A percentile compares a stretch with the other conserved stretches of the same genome.
phyloP scores from a whole-genome alignment of 1,284 basidiomycete genomes.

The Rhodotorula sp. region DNA sequence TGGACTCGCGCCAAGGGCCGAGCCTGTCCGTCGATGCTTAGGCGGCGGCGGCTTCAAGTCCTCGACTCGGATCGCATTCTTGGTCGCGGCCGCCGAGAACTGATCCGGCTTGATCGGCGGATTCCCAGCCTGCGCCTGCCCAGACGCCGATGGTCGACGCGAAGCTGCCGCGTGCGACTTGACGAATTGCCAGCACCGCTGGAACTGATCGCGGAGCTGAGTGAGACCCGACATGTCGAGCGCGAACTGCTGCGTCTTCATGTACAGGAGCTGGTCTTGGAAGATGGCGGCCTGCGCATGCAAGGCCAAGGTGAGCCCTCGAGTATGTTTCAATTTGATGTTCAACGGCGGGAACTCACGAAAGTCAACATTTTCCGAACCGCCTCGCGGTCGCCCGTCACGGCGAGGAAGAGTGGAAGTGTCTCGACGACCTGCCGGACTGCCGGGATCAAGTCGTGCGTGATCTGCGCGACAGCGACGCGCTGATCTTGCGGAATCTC shows the following conservation, averaged over 20 bases:
- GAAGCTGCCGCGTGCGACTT: constrained; percentile 10
- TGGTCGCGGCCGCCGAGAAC: constrained; percentile 33
- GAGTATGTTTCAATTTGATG: not conserved
- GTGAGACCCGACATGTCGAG: constrained; percentile 38
- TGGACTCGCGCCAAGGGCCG: constrained; percentile 22
- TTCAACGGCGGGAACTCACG: constrained; percentile 17
- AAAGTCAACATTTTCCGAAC: constrained; percentile 37
- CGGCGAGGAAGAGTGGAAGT: constrained; percentile 42
- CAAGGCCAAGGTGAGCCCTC: not conserved
- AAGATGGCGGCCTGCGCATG: constrained; percentile 26
- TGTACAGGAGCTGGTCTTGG: constrained; percentile 29
- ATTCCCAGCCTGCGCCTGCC: not conserved
- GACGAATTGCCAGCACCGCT: constrained; percentile 41
- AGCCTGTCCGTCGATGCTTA: constrained; percentile 37
- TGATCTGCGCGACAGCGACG: constrained; percentile 16
- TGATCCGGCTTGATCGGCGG: constrained; percentile 18
- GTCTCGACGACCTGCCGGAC: constrained; percentile 40
- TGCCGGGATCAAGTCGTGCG: constrained; percentile 35
- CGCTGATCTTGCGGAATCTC: constrained; percentile 35
- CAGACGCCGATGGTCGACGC: not conserved
- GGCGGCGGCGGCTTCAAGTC: constrained; percentile 42
- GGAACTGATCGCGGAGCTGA: constrained; percentile 39
- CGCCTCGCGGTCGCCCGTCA: constrained; percentile 27
- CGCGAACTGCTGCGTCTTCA: constrained; percentile 31
- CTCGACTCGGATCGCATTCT: constrained; percentile 39